phyloP scores from a whole-genome alignment of 139 green algal species.

The Desmodesmus armatus region DNA sequence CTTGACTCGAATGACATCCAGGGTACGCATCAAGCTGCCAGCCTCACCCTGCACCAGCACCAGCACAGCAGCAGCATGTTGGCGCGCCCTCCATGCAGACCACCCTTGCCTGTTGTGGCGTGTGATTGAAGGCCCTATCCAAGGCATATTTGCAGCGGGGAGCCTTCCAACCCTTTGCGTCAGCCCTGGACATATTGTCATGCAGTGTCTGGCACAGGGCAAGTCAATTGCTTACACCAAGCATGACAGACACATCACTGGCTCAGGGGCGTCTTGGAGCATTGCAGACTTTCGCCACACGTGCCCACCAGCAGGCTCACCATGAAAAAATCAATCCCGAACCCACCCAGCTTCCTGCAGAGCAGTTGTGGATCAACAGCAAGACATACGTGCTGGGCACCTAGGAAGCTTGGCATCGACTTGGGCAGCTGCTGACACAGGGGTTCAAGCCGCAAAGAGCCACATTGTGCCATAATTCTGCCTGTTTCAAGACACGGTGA shows the following conservation, averaged over 20 bases:
- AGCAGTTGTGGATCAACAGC: not conserved
- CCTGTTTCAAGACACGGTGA: no score
- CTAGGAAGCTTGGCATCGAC: not conserved
- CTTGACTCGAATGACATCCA: conserved; percentile 12
- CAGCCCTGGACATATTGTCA: no score
- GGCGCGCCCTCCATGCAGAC: not conserved
- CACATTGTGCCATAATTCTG: no score
- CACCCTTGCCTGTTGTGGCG: not conserved
- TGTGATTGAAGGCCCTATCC: not conserved
- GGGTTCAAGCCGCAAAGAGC: no score
- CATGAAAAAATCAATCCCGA: conserved; percentile 18
- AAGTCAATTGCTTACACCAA: not conserved
- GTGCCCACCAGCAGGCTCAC: conserved; percentile 5
- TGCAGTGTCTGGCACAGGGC: no score
- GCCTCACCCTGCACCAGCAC: conserved; percentile 3
- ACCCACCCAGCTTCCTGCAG: conserved; percentile 35
- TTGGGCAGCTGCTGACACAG: not conserved
- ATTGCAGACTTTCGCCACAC: not conserved
- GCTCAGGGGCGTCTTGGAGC: no score
- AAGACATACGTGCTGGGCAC: not conserved
- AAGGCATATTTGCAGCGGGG: not conserved
- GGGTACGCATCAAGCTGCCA: not conserved
- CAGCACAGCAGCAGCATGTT: not conserved
- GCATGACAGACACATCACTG: no score
- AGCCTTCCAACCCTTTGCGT: no score